A percentile compares a stretch with the other conserved stretches of the same genome.
Evolutionary conservation across 352 stramenopile genomes (phyloP).

Genomic region (Phytophthora citrophthora): DNA sequence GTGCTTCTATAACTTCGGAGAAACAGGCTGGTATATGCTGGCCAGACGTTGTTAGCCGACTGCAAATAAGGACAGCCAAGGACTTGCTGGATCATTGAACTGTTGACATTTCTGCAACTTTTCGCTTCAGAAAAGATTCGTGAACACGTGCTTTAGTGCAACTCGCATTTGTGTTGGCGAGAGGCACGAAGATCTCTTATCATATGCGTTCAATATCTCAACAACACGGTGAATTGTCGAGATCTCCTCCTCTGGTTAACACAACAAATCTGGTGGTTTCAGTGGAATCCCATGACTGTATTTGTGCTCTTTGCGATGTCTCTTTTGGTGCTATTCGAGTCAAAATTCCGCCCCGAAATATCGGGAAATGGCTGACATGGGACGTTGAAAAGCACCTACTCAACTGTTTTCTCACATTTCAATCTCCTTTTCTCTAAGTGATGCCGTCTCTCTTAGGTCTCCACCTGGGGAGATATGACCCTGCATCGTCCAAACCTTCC

Average conservation of each 20-base stretch:
- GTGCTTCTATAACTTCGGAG: neutral
- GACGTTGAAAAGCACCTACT: constrained; percentile 13
- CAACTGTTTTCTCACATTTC: constrained; percentile 14
- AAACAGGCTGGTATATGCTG: neutral
- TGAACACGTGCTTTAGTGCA: constrained; percentile 1
- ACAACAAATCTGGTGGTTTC: too few relatives aligned
- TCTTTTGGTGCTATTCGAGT: too few relatives aligned
- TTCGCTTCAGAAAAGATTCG: constrained; percentile 9
- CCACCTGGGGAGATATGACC: constrained; percentile 18
- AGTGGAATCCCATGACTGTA: neutral
- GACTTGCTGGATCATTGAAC: neutral
- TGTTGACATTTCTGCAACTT: constrained; percentile 27
- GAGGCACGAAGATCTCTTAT: neutral
- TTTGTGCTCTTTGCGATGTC: neutral
- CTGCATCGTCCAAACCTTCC: constrained; percentile 17
- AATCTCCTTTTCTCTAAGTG: constrained; percentile 15
- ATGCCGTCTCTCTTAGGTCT: constrained; percentile 35
- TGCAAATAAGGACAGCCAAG: neutral
- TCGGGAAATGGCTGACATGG: constrained; percentile 11
- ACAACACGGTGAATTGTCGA: too few relatives aligned
- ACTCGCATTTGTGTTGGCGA: constrained; percentile 8
- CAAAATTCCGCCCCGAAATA: too few relatives aligned
- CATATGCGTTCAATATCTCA: neutral
- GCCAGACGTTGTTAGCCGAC: constrained; percentile 1
- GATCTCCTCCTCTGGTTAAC: too few relatives aligned